A percentile compares a stretch with the other conserved stretches of the same genome.
Evolutionary conservation across 495 filamentous ascomycete species (phyloP).

Genomic region (Annulohypoxylon maeteangense): DNA sequence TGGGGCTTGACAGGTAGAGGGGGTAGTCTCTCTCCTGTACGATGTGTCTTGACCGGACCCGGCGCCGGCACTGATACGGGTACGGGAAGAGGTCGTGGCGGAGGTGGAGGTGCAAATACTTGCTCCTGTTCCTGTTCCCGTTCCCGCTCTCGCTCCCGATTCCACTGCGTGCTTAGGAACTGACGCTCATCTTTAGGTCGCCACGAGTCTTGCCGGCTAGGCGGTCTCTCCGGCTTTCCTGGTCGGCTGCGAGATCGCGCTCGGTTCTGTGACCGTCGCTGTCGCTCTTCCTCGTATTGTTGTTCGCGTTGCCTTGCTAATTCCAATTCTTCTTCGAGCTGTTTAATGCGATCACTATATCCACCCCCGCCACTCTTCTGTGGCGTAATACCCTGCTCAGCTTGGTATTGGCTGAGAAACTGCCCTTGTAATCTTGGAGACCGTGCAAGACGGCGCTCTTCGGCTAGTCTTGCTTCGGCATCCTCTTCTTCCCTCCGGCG

Average conservation of each 20-base stretch:
- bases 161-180: constrained; percentile 76
- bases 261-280: constrained; percentile 62
- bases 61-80: constrained; percentile 24
- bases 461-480: constrained; percentile 70
- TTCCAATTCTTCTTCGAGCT: constrained; percentile 88
- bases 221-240: constrained; percentile 60
- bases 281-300: constrained; percentile 83
- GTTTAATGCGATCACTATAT: constrained; percentile 70
- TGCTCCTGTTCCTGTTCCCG: constrained; percentile 29
- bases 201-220: constrained; percentile 72
- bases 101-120: constrained; percentile 54
- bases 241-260: constrained; percentile 55
- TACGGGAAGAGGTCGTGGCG: constrained; percentile 49
- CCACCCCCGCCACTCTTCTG: constrained; percentile 48
- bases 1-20: constrained; percentile 48
- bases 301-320: constrained; percentile 85
- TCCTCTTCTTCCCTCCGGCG: constrained; percentile 79
- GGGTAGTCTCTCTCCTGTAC: constrained; percentile 51
- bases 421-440: constrained; percentile 78
- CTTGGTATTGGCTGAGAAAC: constrained; percentile 86
- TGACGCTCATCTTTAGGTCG: constrained; percentile 76
- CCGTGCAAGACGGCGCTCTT: constrained; percentile 71
- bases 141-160: constrained; percentile 60
- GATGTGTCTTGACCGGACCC: constrained; percentile 45
- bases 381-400: constrained; percentile 57